phyloP scores from a whole-genome alignment of 768 basidiomycete genomes.

The Tricholoma sp. region DNA sequence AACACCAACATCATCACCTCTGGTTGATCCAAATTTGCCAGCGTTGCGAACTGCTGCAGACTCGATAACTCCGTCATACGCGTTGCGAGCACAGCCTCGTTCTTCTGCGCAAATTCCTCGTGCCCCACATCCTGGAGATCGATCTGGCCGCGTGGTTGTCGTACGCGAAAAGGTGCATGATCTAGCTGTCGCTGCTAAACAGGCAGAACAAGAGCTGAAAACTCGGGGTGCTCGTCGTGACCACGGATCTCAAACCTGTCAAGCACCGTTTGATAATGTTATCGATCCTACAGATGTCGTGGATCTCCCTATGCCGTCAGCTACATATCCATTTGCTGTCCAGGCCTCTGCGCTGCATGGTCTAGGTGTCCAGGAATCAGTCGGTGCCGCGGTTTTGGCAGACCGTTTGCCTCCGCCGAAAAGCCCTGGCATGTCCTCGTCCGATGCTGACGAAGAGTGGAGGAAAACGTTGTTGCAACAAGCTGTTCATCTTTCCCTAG shows the following conservation, averaged over 20 bases:
- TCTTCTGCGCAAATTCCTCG: constrained; percentile 33
- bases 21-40: constrained; percentile 35
- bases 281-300: constrained; percentile 85
- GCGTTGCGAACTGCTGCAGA: constrained; percentile 64
- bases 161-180: constrained; percentile 80
- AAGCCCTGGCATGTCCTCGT: constrained; percentile 54
- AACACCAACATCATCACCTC: constrained; percentile 38
- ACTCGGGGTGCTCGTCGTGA: constrained; percentile 44
- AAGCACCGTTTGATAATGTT: constrained; percentile 43
- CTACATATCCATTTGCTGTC: constrained; percentile 66
- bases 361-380: constrained; percentile 67
- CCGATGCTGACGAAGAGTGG: constrained; percentile 65
- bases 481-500: constrained; percentile 75
- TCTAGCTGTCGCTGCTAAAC: constrained; percentile 62
- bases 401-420: constrained; percentile 64
- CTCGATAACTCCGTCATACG: constrained; percentile 43
- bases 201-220: constrained; percentile 71
- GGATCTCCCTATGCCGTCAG: constrained; percentile 67
- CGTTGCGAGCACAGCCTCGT: constrained; percentile 29
- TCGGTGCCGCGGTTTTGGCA: constrained; percentile 72
- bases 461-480: constrained; percentile 69
- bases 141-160: constrained; percentile 66
- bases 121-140: constrained; percentile 27
- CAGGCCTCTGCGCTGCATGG: constrained; percentile 73
- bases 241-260: constrained; percentile 35